A percentile compares a stretch with the other conserved stretches of the same genome.
Evolutionary conservation across 257 asterid genomes (phyloP).

Genomic region (Nicotiana paniculata): DNA sequence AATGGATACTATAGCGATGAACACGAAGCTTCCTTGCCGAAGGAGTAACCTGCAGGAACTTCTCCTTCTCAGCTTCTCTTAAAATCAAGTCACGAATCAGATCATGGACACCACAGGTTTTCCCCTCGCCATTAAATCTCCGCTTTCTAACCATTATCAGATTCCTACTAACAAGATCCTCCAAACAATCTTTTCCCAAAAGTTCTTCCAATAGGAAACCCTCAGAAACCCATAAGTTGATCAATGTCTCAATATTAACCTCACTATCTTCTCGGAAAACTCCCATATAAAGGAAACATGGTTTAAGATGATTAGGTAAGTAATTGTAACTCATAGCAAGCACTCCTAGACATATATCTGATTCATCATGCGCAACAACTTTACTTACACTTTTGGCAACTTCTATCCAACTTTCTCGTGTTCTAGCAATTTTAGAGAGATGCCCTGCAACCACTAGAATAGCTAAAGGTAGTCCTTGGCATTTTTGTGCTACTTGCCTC

Average conservation of each 20-base stretch:
- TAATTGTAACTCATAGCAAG: neutral
- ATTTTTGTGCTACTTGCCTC: neutral
- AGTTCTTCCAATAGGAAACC: neutral
- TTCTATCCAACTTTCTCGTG: neutral
- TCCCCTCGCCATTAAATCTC: neutral
- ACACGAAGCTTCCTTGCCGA: neutral
- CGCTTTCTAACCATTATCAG: neutral
- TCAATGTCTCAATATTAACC: neutral
- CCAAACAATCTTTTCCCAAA: neutral
- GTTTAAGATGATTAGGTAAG: neutral
- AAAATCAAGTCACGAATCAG: neutral
- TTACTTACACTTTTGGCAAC: neutral
- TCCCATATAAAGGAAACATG: neutral
- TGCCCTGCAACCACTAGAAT: neutral
- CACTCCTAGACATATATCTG: neutral
- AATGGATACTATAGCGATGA: neutral
- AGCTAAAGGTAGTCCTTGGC: neutral
- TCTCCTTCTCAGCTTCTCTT: neutral
- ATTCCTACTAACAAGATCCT: neutral
- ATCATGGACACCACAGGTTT: conserved; percentile 2
- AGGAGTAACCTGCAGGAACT: neutral
- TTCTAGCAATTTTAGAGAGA: neutral
- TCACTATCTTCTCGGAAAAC: neutral
- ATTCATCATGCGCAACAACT: neutral
- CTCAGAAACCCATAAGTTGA: conserved; percentile 7